Evolutionary conservation across 805 yeast genomes (phyloP).

Genomic region (Ogataea paradorogensis): DNA sequence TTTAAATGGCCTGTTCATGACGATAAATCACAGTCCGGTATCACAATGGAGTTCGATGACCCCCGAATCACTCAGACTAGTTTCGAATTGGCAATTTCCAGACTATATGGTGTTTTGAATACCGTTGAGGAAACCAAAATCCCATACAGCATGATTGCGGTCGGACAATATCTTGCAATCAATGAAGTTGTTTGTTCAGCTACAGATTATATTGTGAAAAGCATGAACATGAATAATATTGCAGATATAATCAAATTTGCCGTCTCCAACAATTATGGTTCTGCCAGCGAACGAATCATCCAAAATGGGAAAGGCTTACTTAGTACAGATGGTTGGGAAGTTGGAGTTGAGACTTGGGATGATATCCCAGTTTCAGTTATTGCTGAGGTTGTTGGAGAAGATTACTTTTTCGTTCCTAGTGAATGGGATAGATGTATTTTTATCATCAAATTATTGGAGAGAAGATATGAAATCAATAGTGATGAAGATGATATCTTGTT

Average conservation of each 20-base stretch:
- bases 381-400: conserved; percentile 44
- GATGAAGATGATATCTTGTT: conserved; percentile 21
- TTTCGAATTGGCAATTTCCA: conserved; percentile 46
- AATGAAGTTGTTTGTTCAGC: conserved; percentile 43
- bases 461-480: conserved; percentile 27
- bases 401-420: conserved; percentile 50
- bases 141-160: conserved; percentile 44
- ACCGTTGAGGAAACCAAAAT: conserved; percentile 32
- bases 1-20: conserved; percentile 40
- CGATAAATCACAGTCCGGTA: conserved; percentile 1
- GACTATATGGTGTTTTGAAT: conserved; percentile 45
- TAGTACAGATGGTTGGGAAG: conserved; percentile 49
- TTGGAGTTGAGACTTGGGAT: conserved; percentile 45
- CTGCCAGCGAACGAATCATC: conserved; percentile 42
- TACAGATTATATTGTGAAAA: conserved; percentile 37
- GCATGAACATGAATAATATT: conserved; percentile 37
- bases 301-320: conserved; percentile 47
- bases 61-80: conserved; percentile 41
- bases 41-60: conserved; percentile 40
- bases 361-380: conserved; percentile 42
- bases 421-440: conserved; percentile 57
- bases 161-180: conserved; percentile 49
- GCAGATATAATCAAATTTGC: conserved; percentile 42
- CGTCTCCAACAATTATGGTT: conserved; percentile 41
- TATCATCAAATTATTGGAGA: conserved; percentile 40